Percentiles rank a stretch among this genome's conserved stretches.
Evolutionary conservation across 257 asterid genomes (phyloP).

Genomic region (Solanum ahanhuiri): DNA sequence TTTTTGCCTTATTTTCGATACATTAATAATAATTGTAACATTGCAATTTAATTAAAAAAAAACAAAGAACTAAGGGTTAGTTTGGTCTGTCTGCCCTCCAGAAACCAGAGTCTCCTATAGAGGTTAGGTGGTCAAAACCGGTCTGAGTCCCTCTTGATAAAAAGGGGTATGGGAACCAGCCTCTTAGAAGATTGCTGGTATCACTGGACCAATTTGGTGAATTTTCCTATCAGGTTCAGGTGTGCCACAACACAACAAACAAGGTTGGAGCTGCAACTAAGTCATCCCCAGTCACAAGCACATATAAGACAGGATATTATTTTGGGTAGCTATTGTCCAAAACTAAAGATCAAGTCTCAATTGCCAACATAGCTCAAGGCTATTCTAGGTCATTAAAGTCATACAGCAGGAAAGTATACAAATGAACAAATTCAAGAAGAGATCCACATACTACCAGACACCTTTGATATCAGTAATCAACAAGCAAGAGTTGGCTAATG

Average conservation of each 20-base stretch:
- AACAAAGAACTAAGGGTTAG: neutral
- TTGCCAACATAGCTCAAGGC: neutral
- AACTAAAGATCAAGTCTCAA: neutral
- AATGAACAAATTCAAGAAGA: neutral
- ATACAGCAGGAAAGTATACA: neutral
- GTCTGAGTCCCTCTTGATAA: neutral
- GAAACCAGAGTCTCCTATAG: neutral
- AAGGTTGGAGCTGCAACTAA: neutral
- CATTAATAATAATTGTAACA: neutral
- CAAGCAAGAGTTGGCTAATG: neutral
- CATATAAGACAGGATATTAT: neutral
- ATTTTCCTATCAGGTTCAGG: neutral
- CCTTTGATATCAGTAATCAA: neutral
- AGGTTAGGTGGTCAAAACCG: neutral
- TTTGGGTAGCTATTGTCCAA: neutral
- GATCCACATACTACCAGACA: neutral
- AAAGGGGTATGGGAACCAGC: neutral
- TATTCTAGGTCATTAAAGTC: neutral
- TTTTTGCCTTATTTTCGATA: neutral
- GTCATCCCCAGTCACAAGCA: neutral
- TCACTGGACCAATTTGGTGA: neutral
- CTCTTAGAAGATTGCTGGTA: neutral
- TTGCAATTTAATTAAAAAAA: neutral
- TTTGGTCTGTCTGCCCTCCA: neutral
- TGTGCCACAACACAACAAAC: neutral